phyloP scores from a whole-genome alignment of 2,329 filamentous ascomycete species.

The Beauveria brongniartii region DNA sequence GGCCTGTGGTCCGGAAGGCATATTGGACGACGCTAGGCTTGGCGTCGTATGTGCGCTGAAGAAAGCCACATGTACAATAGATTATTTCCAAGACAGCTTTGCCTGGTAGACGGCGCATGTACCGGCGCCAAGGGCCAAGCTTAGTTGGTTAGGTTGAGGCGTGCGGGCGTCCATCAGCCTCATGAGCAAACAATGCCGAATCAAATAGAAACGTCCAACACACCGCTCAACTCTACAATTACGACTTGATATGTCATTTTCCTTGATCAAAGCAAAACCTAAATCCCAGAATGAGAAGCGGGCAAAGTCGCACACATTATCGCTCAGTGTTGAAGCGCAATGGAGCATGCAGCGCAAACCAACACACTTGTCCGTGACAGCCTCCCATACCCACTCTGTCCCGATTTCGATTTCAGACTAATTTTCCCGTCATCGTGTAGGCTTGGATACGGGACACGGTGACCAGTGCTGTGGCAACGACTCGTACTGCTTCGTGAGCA shows the following conservation, averaged over 20 bases:
- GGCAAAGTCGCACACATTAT: background rate
- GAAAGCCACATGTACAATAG: constrained; percentile 20
- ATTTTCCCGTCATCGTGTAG: constrained; percentile 18
- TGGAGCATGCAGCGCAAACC: background rate
- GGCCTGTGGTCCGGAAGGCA: constrained; percentile 35
- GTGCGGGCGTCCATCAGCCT: background rate
- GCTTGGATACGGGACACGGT: constrained; percentile 32
- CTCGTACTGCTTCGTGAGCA: constrained; percentile 37
- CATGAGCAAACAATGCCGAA: background rate
- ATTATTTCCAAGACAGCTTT: constrained; percentile 37
- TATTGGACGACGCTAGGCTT: constrained; percentile 35
- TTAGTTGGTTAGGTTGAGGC: background rate
- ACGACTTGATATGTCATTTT: too few relatives aligned
- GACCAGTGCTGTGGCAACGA: constrained; percentile 35
- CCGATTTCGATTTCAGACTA: background rate
- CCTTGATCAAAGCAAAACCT: background rate
- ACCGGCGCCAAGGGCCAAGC: background rate
- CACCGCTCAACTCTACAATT: background rate
- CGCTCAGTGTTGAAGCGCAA: background rate
- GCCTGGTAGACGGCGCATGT: constrained; percentile 26
- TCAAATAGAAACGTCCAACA: background rate
- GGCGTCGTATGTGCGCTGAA: constrained; percentile 25
- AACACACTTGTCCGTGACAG: constrained; percentile 3
- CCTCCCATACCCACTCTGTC: background rate
- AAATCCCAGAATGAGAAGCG: background rate